These are phyloP conservation scores for Flaveria robusta DNA, from an alignment of 129 eudicot species.

Conservation along the genomic window DNA sequence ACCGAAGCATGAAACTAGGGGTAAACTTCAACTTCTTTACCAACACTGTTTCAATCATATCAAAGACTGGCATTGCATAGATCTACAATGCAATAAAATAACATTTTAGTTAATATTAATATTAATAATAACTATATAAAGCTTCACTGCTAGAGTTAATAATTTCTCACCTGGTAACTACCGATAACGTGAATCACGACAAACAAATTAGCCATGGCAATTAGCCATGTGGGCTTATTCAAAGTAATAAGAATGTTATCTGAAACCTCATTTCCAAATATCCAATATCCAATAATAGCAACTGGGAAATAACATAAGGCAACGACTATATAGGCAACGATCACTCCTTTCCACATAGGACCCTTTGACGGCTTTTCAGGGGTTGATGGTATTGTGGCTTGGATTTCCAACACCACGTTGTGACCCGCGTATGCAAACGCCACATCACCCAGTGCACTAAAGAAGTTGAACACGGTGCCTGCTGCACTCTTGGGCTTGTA, in stretches of 20 bases:
- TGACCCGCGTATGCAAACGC: slow-evolving; percentile 67
- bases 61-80: slow-evolving; percentile 81
- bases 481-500: slow-evolving; percentile 30
- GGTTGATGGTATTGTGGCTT: slow-evolving; percentile 61
- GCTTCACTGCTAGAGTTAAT: neutral
- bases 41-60: slow-evolving; percentile 64
- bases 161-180: slow-evolving; percentile 50
- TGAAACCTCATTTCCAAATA: slow-evolving; percentile 41
- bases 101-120: neutral
- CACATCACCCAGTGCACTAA: slow-evolving; percentile 57
- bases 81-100: slow-evolving; percentile 32
- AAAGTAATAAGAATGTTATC: slow-evolving; percentile 49
- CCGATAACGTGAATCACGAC: slow-evolving; percentile 61
- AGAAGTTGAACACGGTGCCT: slow-evolving; percentile 53
- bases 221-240: slow-evolving; percentile 50
- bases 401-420: slow-evolving; percentile 60
- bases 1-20: slow-evolving; percentile 53
- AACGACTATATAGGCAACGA: slow-evolving; percentile 54
- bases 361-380: slow-evolving; percentile 63
- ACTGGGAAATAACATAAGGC: slow-evolving; percentile 63
- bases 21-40: slow-evolving; percentile 56
- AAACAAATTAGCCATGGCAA: slow-evolving; percentile 52
- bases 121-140: neutral
- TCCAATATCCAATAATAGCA: slow-evolving; percentile 49
- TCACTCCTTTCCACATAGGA: slow-evolving; percentile 61